phyloP scores from a whole-genome alignment of 371 early-diverging fungal genomes.

The Mortierella polycephala region DNA sequence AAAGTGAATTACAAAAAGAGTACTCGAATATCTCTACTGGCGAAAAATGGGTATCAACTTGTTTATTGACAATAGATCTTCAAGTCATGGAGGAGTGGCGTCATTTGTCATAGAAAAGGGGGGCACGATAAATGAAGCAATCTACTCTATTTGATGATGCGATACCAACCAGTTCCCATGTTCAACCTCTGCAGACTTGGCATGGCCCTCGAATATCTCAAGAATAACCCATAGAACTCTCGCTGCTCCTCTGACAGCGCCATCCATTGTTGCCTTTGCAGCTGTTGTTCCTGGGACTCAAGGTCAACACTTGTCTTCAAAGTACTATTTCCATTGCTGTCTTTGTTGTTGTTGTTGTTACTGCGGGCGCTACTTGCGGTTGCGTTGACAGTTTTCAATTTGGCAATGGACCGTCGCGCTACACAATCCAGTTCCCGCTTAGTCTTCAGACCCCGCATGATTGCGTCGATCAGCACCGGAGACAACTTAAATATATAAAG shows the following conservation, averaged over 20 bases:
- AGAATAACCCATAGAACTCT: slow-evolving; percentile 7
- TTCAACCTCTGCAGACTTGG: slow-evolving; percentile 12
- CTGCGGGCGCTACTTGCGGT: neutral
- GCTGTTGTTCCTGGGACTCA: too few relatives aligned
- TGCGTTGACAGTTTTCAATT: neutral
- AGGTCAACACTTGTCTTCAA: too few relatives aligned
- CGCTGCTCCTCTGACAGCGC: slow-evolving; percentile 1
- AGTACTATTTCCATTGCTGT: neutral
- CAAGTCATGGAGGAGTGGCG: too few relatives aligned
- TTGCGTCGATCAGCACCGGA: slow-evolving; percentile 23
- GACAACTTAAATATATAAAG: slow-evolving; percentile 25
- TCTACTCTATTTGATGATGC: neutral
- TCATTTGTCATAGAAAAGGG: too few relatives aligned
- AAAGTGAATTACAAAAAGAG: too few relatives aligned
- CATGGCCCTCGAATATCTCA: slow-evolving; percentile 6
- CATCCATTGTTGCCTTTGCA: neutral
- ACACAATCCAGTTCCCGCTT: slow-evolving; percentile 8
- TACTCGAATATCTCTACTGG: too few relatives aligned
- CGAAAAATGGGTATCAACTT: too few relatives aligned
- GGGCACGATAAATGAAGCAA: too few relatives aligned
- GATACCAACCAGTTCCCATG: slow-evolving; percentile 41
- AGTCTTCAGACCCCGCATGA: slow-evolving; percentile 27
- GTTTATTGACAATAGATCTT: too few relatives aligned
- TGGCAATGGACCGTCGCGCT: neutral
- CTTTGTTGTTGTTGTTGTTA: neutral